phyloP scores from a whole-genome alignment of 139 green algal species.

The Gonium pectorale region DNA sequence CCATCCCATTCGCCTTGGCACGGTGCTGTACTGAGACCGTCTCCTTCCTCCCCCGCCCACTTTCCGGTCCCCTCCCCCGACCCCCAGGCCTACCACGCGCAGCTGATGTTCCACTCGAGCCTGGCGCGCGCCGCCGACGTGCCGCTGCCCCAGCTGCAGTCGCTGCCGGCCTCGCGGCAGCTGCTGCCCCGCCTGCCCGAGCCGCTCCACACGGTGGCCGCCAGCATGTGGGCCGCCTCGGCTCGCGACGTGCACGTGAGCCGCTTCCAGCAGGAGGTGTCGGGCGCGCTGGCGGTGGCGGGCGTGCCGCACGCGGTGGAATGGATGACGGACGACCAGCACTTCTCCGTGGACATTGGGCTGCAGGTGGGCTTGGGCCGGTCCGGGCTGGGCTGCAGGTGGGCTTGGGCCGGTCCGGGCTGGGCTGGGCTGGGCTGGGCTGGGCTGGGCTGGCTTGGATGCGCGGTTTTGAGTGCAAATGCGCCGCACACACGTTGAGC shows the following conservation, averaged over 20 bases:
- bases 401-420: too few relatives aligned
- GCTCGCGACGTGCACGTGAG: conserved; percentile 56
- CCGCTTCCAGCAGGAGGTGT: conserved; percentile 59
- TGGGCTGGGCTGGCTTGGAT: too few relatives aligned
- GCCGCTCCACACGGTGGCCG: conserved; percentile 39
- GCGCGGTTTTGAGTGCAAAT: too few relatives aligned
- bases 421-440: too few relatives aligned
- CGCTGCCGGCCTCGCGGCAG: not conserved
- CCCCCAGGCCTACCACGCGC: conserved; percentile 51
- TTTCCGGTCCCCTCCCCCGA: not conserved
- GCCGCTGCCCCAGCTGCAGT: not conserved
- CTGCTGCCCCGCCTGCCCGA: conserved; percentile 53
- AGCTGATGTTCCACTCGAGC: conserved; percentile 60
- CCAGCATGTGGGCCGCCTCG: conserved; percentile 50
- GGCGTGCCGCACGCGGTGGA: conserved; percentile 62
- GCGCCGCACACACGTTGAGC: not conserved
- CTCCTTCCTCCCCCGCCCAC: too few relatives aligned
- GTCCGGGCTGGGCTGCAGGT: conserved; percentile 56
- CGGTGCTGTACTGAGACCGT: too few relatives aligned
- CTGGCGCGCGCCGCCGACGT: conserved; percentile 29
- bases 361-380: conserved; percentile 48
- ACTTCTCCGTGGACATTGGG: conserved; percentile 64
- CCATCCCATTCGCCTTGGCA: too few relatives aligned
- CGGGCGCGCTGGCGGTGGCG: conserved; percentile 35
- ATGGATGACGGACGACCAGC: conserved; percentile 58